Base-by-base conservation (phyloP, 768 basidiomycete genomes). In the Suillus placidus region DNA sequence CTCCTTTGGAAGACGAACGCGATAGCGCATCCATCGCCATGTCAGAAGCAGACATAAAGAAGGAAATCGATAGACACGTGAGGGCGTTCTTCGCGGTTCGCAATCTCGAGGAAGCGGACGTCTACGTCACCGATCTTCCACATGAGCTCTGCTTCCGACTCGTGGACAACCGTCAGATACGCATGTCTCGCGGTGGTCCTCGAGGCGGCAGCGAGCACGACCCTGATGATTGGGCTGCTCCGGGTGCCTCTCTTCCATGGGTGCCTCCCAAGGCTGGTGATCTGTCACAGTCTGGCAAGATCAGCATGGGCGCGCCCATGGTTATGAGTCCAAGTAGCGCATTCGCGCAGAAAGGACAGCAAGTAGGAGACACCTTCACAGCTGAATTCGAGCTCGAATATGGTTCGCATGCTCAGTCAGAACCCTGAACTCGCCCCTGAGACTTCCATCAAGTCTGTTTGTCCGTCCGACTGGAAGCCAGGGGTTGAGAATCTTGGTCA, bases 111-210 rank as follows among this genome's bases (percentile, higher is more conserved):
- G 97, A 97, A 77, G 95, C 92, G 13, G 93, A 94, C 70, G 85
- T 86, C 32, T 96, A 96, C 82, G 94, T 97, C 80, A 83, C 85
- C 62, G 84, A 81, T n/a, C 83, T 98, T 32, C 89, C 94, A 6
- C 77, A 83, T 35, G 83, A 83, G 64, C 84, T 90, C 71, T 89
- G 91, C 43, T 78, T 77, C 64, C 78, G 78, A 26, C 84, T 99
- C 37, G 87, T 97, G 67, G 88, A 92, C 69, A 83, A 85, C 37
- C 86, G 88, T 2, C 85, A 85, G 57, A 81, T 88, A 62, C 88
- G 85, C 76, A 94, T 96, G 87, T 95, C 94, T 30, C 90, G 96
- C 52, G 91, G 92, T 47, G 93, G 94, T 49, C 98, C 96, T 65
- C 86, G 94, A 62, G 89, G 95, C 52, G 97, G 95, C 47, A 88